These are phyloP conservation scores for Ophiocordyceps camponoti-saundersi DNA, from an alignment of 2,329 filamentous ascomycete genomes.

Conservation along the genomic window DNA sequence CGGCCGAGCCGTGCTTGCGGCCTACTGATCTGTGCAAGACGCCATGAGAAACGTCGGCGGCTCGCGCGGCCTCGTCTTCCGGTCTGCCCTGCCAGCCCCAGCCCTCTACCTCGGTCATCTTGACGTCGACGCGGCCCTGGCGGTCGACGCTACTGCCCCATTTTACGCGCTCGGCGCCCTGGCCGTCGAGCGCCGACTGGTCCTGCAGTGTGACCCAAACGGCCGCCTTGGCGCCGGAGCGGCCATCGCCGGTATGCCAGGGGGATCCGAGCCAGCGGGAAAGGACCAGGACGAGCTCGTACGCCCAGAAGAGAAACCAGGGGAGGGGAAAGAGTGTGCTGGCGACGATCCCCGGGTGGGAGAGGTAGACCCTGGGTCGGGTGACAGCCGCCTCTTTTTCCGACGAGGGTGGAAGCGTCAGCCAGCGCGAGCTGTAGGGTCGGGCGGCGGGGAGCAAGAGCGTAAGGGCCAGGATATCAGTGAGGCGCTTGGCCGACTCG, in stretches of 20 bases:
- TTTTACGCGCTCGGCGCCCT: conserved; percentile 43
- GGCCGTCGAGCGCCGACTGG: conserved; percentile 41
- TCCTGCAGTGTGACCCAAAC: conserved; percentile 63
- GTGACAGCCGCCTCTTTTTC: conserved; percentile 4
- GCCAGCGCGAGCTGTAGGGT: conserved; percentile 39
- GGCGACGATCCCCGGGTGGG: conserved; percentile 74
- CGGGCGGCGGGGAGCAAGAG: conserved; percentile 46
- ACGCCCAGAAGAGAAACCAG: conserved; percentile 50
- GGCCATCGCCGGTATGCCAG: conserved; percentile 69
- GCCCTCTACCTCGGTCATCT: conserved; percentile 68
- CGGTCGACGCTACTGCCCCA: conserved; percentile 66
- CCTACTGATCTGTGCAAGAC: conserved; percentile 35
- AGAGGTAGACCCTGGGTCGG: conserved; percentile 52
- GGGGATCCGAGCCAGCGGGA: conserved; percentile 67
- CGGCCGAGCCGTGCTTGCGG: conserved; percentile 38
- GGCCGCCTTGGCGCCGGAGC: conserved; percentile 58
- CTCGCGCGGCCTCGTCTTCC: conserved; percentile 24
- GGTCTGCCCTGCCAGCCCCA: conserved; percentile 59
- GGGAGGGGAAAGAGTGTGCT: conserved; percentile 67
- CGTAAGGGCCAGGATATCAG: conserved; percentile 67
- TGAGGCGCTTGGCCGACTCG: conserved; percentile 75
- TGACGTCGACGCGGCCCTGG: conserved; percentile 41
- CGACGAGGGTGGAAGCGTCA: conserved; percentile 18
- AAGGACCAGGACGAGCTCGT: conserved; percentile 51
- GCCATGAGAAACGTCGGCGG: conserved; percentile 25